These are phyloP conservation scores for Suillus subaureus DNA, from an alignment of 768 basidiomycete genomes.

Conservation along the genomic window DNA sequence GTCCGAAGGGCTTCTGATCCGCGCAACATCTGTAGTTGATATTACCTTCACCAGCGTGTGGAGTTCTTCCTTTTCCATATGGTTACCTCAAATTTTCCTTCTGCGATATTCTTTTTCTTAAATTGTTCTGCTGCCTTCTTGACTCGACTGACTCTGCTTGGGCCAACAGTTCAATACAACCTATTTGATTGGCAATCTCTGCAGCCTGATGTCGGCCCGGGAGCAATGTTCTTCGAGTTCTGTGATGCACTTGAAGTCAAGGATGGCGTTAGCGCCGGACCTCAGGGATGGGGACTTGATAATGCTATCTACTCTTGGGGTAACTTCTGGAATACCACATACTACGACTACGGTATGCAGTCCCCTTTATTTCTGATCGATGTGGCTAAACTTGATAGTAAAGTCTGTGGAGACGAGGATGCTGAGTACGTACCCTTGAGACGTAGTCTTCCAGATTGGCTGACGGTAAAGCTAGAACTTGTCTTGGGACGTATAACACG, in stretches of 20 bases:
- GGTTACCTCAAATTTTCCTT: neutral
- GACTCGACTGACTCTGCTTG: neutral
- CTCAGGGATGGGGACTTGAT: slow-evolving; percentile 61
- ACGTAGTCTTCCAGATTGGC: too few relatives aligned
- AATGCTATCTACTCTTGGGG: slow-evolving; percentile 67
- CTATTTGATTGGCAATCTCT: slow-evolving; percentile 68
- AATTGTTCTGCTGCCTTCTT: neutral
- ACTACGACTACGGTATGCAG: slow-evolving; percentile 46
- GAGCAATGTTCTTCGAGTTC: slow-evolving; percentile 38
- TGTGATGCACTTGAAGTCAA: slow-evolving; percentile 43
- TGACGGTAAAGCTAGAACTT: too few relatives aligned
- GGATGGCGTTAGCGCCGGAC: slow-evolving; percentile 41
- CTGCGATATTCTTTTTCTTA: neutral
- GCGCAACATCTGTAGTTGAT: neutral
- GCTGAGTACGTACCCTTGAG: too few relatives aligned
- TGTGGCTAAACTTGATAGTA: slow-evolving; percentile 2
- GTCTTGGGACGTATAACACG: too few relatives aligned
- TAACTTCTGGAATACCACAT: slow-evolving; percentile 54
- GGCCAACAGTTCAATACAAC: slow-evolving; percentile 48
- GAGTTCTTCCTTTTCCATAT: neutral
- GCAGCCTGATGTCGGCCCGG: slow-evolving; percentile 50
- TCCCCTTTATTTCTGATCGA: neutral
- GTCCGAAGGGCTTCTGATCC: neutral
- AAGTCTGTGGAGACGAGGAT: slow-evolving; percentile 42
- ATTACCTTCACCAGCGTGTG: neutral